These are phyloP conservation scores for Metschnikowia dekortorum DNA, from an alignment of 805 yeast species.

Conservation along the genomic window DNA sequence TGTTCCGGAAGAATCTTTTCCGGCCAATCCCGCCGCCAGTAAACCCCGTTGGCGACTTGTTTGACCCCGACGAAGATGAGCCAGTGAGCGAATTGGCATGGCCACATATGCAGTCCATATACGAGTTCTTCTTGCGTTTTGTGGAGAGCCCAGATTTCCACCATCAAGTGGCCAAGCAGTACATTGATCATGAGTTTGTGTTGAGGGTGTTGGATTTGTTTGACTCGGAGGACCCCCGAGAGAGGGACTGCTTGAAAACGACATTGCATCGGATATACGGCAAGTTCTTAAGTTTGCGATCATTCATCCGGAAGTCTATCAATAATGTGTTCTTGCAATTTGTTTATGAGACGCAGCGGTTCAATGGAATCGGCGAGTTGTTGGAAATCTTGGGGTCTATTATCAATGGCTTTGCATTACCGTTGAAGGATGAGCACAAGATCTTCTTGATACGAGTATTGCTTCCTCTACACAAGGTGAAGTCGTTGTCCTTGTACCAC, in stretches of 20 bases:
- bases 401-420: conserved; percentile 96
- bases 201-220: conserved; percentile 78
- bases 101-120: conserved; percentile 98
- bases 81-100: conserved; percentile 94
- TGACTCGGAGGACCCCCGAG: conserved; percentile 95
- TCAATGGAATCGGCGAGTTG: conserved; percentile 92
- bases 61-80: conserved; percentile 98
- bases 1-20: conserved; percentile 86
- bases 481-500: conserved; percentile 84
- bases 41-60: conserved; percentile 92
- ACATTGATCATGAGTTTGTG: conserved; percentile 87
- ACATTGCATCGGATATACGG: conserved; percentile 96
- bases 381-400: conserved; percentile 93
- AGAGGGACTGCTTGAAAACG: conserved; percentile 91
- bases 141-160: conserved; percentile 93
- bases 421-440: conserved; percentile 95
- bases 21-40: conserved; percentile 98
- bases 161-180: conserved; percentile 88
- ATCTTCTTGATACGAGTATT: conserved; percentile 80
- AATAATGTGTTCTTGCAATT: conserved; percentile 90
- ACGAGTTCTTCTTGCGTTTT: conserved; percentile 89
- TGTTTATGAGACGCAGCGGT: conserved; percentile 90
- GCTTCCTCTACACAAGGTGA: conserved; percentile 88
- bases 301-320: conserved; percentile 87
- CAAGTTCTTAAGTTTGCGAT: conserved; percentile 81